These are phyloP conservation scores for Nemania sp. DNA, from an alignment of 2,329 filamentous ascomycete genomes.

Conservation along the genomic window DNA sequence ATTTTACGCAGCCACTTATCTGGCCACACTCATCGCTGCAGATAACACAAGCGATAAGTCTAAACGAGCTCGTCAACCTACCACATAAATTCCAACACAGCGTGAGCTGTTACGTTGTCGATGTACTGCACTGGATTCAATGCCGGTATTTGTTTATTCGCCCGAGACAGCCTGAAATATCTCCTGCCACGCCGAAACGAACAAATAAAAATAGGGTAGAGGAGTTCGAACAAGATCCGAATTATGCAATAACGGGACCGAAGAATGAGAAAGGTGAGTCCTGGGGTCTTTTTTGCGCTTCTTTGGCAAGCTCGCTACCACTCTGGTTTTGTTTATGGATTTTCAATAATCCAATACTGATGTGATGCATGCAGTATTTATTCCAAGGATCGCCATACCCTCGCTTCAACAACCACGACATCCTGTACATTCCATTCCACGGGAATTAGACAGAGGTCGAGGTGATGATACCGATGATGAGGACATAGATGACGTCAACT, in stretches of 20 bases:
- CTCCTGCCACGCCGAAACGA: not conserved
- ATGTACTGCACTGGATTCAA: conserved; percentile 83
- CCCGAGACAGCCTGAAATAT: not conserved
- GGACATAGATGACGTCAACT: conserved; percentile 43
- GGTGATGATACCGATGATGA: conserved; percentile 51
- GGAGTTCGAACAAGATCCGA: conserved; percentile 34
- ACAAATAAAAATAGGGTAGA: not conserved
- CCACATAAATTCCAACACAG: conserved; percentile 62
- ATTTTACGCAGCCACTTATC: not conserved
- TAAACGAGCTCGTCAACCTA: conserved; percentile 85
- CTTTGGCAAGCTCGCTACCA: not conserved
- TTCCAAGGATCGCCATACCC: conserved; percentile 44
- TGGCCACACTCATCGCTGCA: conserved; percentile 73
- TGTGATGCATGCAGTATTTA: conserved; percentile 1
- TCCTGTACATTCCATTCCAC: not conserved
- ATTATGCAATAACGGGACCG: conserved; percentile 26
- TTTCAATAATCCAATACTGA: not conserved
- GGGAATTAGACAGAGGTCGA: conserved; percentile 9
- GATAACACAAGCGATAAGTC: conserved; percentile 64
- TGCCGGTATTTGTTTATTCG: conserved; percentile 77
- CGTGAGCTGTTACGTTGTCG: conserved; percentile 70
- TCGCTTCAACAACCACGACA: conserved; percentile 12
- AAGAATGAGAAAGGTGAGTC: not conserved
- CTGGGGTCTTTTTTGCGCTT: not conserved
- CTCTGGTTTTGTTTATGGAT: not conserved